Evolutionary conservation across 73 alveolate species (phyloP), one percentile per base, ranked within the genome.

Genomic region (Paramecium sonneborni): DNA sequence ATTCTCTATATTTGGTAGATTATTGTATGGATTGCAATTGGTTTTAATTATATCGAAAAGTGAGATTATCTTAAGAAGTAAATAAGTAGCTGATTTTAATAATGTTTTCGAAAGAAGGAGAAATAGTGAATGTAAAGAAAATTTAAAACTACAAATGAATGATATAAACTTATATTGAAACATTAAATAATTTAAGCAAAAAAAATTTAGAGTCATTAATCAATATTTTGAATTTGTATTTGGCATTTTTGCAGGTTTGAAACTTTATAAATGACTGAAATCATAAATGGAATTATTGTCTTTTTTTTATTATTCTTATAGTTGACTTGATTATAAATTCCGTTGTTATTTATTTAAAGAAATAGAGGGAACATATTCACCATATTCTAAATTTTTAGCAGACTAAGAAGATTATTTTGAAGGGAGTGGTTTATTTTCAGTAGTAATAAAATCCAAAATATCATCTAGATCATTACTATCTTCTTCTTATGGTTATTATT

Each of bases 381-480:
- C 90, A 43, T 79, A 79, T 24, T 79, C 74, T 44, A 46, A 24
- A 23, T 20, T 23, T n/a, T 79, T 79, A 21, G 35, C 15, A 23
- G 39, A 18, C 8, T 43, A 24, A 21, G 28, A 10, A 12, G 34
- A 79, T 23, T 46, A 30, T 39, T 79, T 79, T 6, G 90, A 79
- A 23, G 90, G 43, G 4, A 14, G 12, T 0, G 69, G 55, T 30
- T 79, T 38, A 62, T 44, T 39, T 23, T 39, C 69, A 43, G 44
- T 46, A 0, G 87, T 39, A n/a, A 79, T 43, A 5, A 41, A 79
- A 41, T 79, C 69, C 44, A 79, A 20, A 46, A 79, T 79, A 20
- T 79, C 90, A 43, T 79, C 90, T 34, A 79, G 15, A 43, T 79
- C 90, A 30, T 39, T 44, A 37, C 90, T 79, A 79, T 72, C 68